These are phyloP conservation scores for Picea abies DNA, from an alignment of 83 land plant genomes.

Conservation along the genomic window DNA sequence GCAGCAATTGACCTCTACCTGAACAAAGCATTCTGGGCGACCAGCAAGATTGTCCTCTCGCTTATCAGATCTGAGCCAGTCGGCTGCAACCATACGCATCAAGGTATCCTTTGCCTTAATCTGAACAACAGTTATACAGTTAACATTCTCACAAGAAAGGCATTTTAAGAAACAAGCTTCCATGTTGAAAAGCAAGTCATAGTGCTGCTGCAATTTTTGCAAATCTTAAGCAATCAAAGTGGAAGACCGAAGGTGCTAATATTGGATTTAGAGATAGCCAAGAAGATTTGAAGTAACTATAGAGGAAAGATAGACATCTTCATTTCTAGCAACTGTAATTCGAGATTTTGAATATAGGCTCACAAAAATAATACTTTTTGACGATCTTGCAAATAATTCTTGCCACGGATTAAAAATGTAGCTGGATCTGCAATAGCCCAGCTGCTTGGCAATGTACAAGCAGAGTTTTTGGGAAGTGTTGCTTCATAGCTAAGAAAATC, in stretches of 20 bases:
- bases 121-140: conserved; percentile 26
- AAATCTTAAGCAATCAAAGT: not conserved
- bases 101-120: conserved; percentile 77
- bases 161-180: not conserved
- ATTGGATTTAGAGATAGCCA: not conserved
- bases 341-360: not conserved
- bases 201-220: not conserved
- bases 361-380: conserved; percentile 55
- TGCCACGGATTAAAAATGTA: conserved; percentile 81
- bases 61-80: conserved; percentile 84
- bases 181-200: not conserved
- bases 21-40: conserved; percentile 68
- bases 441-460: conserved; percentile 42
- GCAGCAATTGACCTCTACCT: conserved; percentile 36
- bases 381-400: conserved; percentile 65
- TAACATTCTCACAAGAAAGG: not conserved
- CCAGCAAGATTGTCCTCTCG: conserved; percentile 90
- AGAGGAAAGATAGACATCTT: not conserved
- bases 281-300: not conserved
- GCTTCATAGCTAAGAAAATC: conserved; percentile 47
- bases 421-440: conserved; percentile 71
- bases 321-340: not conserved
- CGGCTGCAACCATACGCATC: conserved; percentile 90
- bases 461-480: conserved; percentile 68
- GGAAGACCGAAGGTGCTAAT: not conserved